Percentiles rank a stretch among this genome's conserved stretches.
phyloP scores from a whole-genome alignment of 805 yeast species.

The Cyberlindnera lachancei region DNA sequence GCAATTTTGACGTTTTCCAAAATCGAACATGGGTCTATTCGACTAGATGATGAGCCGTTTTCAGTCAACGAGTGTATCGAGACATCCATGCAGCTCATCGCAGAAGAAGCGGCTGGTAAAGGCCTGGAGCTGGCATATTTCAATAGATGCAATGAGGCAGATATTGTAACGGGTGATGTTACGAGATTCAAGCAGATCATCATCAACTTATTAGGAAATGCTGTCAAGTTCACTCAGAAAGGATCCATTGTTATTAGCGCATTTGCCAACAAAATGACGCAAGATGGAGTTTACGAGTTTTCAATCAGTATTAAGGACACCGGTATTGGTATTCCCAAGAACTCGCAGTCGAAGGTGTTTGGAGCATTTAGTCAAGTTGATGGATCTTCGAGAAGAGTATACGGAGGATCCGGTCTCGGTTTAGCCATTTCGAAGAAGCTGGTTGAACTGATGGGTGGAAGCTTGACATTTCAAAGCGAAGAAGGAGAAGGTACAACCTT shows the following conservation, averaged over 20 bases:
- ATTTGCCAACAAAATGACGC: constrained; percentile 33
- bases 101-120: constrained; percentile 81
- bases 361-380: constrained; percentile 90
- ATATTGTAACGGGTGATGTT: constrained; percentile 74
- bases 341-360: constrained; percentile 73
- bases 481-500: constrained; percentile 78
- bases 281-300: constrained; percentile 35
- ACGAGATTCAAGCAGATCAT: constrained; percentile 80
- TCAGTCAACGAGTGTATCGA: constrained; percentile 78
- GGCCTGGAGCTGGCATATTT: constrained; percentile 69
- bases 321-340: constrained; percentile 81
- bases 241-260: constrained; percentile 77
- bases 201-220: constrained; percentile 76
- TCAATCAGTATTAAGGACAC: constrained; percentile 82
- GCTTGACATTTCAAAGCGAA: constrained; percentile 73
- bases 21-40: constrained; percentile 86
- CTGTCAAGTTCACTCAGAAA: constrained; percentile 72
- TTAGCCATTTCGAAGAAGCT: constrained; percentile 78
- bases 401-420: constrained; percentile 89
- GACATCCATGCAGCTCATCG: constrained; percentile 79
- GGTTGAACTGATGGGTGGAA: constrained; percentile 86
- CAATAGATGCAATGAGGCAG: constrained; percentile 75
- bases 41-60: constrained; percentile 76
- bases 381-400: constrained; percentile 83
- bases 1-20: constrained; percentile 85